These are phyloP conservation scores for Penicillium coprophilum DNA, from an alignment of 495 filamentous ascomycete genomes.

Conservation along the genomic window DNA sequence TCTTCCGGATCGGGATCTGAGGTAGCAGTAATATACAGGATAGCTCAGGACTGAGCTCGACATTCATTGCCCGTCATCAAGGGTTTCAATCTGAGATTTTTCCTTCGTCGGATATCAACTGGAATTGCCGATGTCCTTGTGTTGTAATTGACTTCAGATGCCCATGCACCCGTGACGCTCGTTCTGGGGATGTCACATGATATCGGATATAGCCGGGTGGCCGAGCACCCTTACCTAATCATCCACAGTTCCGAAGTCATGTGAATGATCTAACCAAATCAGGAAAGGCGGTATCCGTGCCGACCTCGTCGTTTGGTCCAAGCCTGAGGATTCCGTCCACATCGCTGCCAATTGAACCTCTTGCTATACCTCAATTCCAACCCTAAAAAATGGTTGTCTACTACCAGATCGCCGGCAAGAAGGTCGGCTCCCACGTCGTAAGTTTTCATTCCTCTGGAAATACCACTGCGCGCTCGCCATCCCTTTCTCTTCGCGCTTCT, in stretches of 20 bases:
- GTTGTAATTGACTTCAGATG: neutral
- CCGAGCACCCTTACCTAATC: neutral
- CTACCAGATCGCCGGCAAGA: constrained; percentile 83
- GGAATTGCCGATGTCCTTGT: neutral
- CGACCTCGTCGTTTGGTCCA: constrained; percentile 26
- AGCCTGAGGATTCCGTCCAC: constrained; percentile 29
- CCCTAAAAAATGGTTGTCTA: constrained; percentile 75
- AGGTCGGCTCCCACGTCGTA: constrained; percentile 93
- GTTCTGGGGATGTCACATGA: constrained; percentile 33
- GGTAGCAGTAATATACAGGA: neutral
- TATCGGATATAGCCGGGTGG: constrained; percentile 7
- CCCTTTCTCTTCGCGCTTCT: constrained; percentile 25
- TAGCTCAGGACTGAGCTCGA: neutral
- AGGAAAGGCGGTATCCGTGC: constrained; percentile 31
- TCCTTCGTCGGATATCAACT: neutral
- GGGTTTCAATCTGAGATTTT: neutral
- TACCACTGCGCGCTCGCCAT: constrained; percentile 16
- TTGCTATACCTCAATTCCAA: constrained; percentile 33
- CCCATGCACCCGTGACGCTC: constrained; percentile 2
- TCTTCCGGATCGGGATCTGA: constrained; percentile 5
- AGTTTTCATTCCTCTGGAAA: constrained; percentile 38
- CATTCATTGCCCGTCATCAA: neutral
- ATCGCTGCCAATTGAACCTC: constrained; percentile 38
- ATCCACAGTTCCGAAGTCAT: constrained; percentile 4
- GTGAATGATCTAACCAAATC: constrained; percentile 18